Evolutionary conservation across 257 asterid genomes (phyloP), one percentile per base, ranked within the genome.

Genomic region (Fraxinus pennsylvanica): DNA sequence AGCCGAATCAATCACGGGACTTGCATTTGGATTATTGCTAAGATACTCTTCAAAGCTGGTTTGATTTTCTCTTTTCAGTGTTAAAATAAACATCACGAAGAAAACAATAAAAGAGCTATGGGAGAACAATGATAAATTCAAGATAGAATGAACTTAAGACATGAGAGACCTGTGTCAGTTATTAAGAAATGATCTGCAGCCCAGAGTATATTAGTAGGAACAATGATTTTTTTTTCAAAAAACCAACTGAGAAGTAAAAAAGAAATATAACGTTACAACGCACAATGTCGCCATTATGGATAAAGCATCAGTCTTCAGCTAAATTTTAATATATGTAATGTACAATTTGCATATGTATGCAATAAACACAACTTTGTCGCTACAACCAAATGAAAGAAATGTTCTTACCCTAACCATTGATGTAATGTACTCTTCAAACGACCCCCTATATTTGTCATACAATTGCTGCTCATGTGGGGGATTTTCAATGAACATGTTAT

Each of bases 401-500:
- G 12, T 33, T 66, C 33, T 10, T n/a, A 68, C 36, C 75, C 92
- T 81, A 82, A 96, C 99, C 85, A 93, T 92, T 25, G 91, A 80
- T 19, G 85, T 76, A 61, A 93, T 92, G 85, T 96, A 93, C 73
- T 89, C 99, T 79, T 92, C 89, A 78, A 93, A 93, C 59, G 97
- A 77, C 85, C 92, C 99, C 72, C 86, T 84, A 75, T 96, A 96
- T 77, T 91, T 96, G 80, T 96, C 97, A 84, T 96, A 96, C 78
- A 96, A 79, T 76, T 94, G 97, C 85, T 93, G 98, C 29, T 96
- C 99, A 81, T 91, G 96, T 3, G 99, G 98, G 43, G 98, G 95
- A 84, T 91, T 96, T 75, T 96, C 98, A 45, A 97, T 93, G 82
- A 98, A 96, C 98, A 96, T 96, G 90, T 93, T 92, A 83, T 96